phyloP scores from a whole-genome alignment of 352 stramenopile species.

The Globisporangium okanoganense region DNA sequence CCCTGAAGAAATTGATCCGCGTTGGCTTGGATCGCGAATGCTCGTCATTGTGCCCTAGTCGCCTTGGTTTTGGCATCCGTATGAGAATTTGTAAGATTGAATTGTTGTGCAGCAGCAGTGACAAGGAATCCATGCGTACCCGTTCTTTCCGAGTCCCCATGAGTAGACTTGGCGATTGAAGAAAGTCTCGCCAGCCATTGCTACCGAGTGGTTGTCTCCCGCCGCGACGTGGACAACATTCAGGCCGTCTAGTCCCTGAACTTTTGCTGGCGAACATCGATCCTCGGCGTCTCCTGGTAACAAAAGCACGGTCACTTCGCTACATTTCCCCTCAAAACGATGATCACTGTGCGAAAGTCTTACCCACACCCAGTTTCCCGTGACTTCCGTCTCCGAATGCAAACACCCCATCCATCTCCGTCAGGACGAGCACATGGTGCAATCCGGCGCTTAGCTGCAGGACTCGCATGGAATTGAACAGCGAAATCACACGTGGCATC shows the following conservation, averaged over 20 bases:
- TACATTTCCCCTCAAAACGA: not conserved
- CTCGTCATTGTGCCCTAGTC: conserved; percentile 64
- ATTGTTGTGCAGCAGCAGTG: not conserved
- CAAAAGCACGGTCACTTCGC: not conserved
- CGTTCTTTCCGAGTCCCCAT: conserved; percentile 61
- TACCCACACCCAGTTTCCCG: conserved; percentile 65
- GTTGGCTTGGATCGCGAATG: conserved; percentile 50
- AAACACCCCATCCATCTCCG: conserved; percentile 62
- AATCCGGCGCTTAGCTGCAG: conserved; percentile 47
- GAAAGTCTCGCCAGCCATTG: conserved; percentile 53
- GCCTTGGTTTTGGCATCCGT: conserved; percentile 20
- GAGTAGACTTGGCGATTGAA: conserved; percentile 80
- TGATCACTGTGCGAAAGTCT: not conserved
- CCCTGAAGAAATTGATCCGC: conserved; percentile 67
- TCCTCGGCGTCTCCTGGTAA: conserved; percentile 41
- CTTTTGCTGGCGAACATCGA: conserved; percentile 28
- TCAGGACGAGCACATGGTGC: conserved; percentile 67
- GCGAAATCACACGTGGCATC: conserved; percentile 38
- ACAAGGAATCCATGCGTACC: conserved; percentile 25
- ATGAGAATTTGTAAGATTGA: too few species aligned
- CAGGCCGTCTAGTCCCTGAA: conserved; percentile 46
- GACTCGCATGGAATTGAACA: conserved; percentile 58
- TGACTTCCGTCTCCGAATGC: conserved; percentile 60
- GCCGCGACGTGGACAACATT: conserved; percentile 56
- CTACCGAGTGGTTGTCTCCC: conserved; percentile 67